Conservation (phyloP, 495 filamentous ascomycete genomes). For the Cryomyces minteri region DNA sequence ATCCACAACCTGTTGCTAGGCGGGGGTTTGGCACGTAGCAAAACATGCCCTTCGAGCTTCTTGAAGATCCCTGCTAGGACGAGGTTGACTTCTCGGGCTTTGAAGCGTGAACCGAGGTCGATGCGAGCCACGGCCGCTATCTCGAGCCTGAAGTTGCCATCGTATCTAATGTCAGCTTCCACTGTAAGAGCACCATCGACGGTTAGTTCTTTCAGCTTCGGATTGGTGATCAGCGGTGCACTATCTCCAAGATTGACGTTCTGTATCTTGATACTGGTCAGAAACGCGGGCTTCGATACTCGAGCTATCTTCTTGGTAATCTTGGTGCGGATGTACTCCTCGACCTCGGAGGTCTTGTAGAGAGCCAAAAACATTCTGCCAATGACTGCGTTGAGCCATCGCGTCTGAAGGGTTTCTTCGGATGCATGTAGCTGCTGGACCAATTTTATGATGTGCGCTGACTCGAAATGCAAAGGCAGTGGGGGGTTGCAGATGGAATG, state of each 20-base stretch:
- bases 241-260: slow-evolving; percentile 73
- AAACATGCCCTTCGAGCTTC: slow-evolving; percentile 65
- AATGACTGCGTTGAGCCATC: slow-evolving; percentile 86
- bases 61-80: slow-evolving; percentile 74
- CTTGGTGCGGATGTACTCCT: slow-evolving; percentile 62
- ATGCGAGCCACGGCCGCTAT: slow-evolving; percentile 80
- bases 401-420: slow-evolving; percentile 77
- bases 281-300: slow-evolving; percentile 78
- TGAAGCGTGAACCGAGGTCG: slow-evolving; percentile 76
- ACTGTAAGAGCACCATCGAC: slow-evolving; percentile 76
- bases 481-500: slow-evolving; percentile 40
- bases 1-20: slow-evolving; percentile 93
- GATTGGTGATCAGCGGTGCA: slow-evolving; percentile 79
- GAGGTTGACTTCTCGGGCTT: slow-evolving; percentile 73
- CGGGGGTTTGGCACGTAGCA: slow-evolving; percentile 81
- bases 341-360: slow-evolving; percentile 66
- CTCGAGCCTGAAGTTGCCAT: slow-evolving; percentile 73
- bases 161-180: slow-evolving; percentile 75
- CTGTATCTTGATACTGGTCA: slow-evolving; percentile 62
- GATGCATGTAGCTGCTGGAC: slow-evolving; percentile 82
- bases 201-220: slow-evolving; percentile 71
- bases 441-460: slow-evolving; percentile 67
- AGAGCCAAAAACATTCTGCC: slow-evolving; percentile 74
- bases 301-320: slow-evolving; percentile 93
- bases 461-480: slow-evolving; percentile 57